Evolutionary conservation across 2,329 filamentous ascomycete species (phyloP), one percentile per base, ranked within the genome.

Genomic region (Aspergillus flavus): DNA sequence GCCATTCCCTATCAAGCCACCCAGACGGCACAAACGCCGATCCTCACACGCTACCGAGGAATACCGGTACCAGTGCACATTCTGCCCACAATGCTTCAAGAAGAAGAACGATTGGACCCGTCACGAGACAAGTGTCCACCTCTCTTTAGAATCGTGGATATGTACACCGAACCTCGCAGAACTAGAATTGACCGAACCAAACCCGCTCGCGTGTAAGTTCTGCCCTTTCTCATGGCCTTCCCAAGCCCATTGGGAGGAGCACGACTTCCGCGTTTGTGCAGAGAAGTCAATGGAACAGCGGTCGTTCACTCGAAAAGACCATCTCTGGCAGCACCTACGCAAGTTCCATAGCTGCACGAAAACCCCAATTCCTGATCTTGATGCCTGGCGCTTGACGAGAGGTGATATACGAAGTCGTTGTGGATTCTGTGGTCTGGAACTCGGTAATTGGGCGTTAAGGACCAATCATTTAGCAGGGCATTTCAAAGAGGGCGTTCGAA

Each of bases 291-390:
- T 82, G 0, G 77, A 56, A 77, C 83, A 52, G 52, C 80, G 86
- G 10, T 87, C 85, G 0, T 87, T 87, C 70, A 84, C 82, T 64
- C 79, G 85, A 11, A 86, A 86, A 71, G 85, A 87, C 65, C 84
- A 87, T 67, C 73, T 87, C 1, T 80, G 84, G 64, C 85, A 87
- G 66, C 85, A 87, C 71, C 71, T 87, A 26, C 81, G 84, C 71
- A 86, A 69, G 80, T 86, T 81, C 80, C 86, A 76, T 62, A 77
- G 77, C 36, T 85, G 83, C 66, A 83, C 82, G 30, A 82, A 84
- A 73, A 75, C 70, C 2, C 79, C 80, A 11, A 76, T 79, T 43
- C 77, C 84, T 66, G 81, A 82, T 57, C 81, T 87, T 78, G 83
- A 86, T 9, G 75, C 73, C 5, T 89, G 86, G 85, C 85, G 85